These are phyloP conservation scores for Teratosphaeria zuluensis DNA, from an alignment of 2,329 filamentous ascomycete genomes.

Conservation along the genomic window DNA sequence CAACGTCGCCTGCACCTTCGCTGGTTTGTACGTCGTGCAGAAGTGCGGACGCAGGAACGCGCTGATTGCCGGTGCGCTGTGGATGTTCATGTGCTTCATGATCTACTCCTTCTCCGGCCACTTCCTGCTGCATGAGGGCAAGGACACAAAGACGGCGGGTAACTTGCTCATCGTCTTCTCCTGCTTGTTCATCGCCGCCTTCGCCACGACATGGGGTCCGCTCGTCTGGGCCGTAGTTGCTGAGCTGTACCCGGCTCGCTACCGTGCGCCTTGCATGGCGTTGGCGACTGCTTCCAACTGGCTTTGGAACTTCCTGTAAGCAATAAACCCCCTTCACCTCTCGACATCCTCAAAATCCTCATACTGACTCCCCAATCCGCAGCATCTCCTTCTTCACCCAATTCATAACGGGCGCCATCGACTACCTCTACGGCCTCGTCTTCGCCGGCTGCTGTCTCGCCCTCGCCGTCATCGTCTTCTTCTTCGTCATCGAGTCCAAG, in stretches of 20 bases:
- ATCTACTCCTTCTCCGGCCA: slow-evolving; percentile 39
- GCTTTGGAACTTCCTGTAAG: slow-evolving; percentile 31
- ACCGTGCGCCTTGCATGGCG: slow-evolving; percentile 44
- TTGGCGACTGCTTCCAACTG: slow-evolving; percentile 54
- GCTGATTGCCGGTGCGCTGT: slow-evolving; percentile 35
- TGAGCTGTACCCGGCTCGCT: slow-evolving; percentile 49
- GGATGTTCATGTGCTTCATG: slow-evolving; percentile 51
- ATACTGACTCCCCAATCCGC: not conserved
- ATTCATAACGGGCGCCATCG: slow-evolving; percentile 30
- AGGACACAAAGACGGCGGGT: slow-evolving; percentile 37
- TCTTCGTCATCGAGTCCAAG: slow-evolving; percentile 30
- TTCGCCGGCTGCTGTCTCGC: slow-evolving; percentile 28
- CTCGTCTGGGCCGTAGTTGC: slow-evolving; percentile 59
- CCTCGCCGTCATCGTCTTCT: slow-evolving; percentile 26
- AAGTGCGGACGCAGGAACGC: slow-evolving; percentile 35
- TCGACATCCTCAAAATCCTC: not conserved
- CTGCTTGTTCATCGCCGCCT: slow-evolving; percentile 56
- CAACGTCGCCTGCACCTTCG: slow-evolving; percentile 39
- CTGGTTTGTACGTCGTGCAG: slow-evolving; percentile 38
- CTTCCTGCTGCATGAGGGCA: slow-evolving; percentile 29
- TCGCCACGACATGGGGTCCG: slow-evolving; percentile 61
- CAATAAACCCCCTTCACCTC: not conserved
- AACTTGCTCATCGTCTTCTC: slow-evolving; percentile 57
- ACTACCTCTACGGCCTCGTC: slow-evolving; percentile 31
- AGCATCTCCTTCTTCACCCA: slow-evolving; percentile 26